phyloP scores from a whole-genome alignment of 176 grass and related monocot genomes.

The Thalia dealbata region DNA sequence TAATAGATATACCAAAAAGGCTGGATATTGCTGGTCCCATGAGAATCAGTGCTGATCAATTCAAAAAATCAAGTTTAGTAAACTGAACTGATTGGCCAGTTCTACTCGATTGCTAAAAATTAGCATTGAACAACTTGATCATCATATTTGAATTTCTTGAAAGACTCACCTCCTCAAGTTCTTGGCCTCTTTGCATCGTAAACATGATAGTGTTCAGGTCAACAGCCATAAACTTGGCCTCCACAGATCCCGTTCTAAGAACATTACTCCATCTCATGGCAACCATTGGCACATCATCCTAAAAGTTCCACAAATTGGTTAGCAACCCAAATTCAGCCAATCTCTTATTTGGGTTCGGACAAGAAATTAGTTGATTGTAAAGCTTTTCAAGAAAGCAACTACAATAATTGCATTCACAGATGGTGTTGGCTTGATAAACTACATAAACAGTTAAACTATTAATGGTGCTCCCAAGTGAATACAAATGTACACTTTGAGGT shows the following conservation, averaged over 20 bases:
- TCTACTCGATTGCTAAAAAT: too few relatives aligned
- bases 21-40: neutral
- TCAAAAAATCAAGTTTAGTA: neutral
- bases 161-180: slow-evolving; percentile 48
- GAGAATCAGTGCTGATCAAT: neutral
- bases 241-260: slow-evolving; percentile 62
- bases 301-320: neutral
- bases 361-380: neutral
- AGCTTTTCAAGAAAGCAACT: neutral
- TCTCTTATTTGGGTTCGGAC: neutral
- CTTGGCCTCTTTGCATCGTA: slow-evolving; percentile 61
- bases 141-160: neutral
- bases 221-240: slow-evolving; percentile 62
- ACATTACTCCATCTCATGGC: slow-evolving; percentile 82
- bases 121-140: neutral
- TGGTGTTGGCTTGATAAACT: neutral
- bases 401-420: neutral
- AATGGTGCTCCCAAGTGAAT: neutral
- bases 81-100: neutral
- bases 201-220: slow-evolving; percentile 87
- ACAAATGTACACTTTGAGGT: neutral
- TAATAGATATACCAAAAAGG: neutral
- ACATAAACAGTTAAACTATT: neutral
- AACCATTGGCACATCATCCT: slow-evolving; percentile 46
- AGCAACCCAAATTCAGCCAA: neutral